Evolutionary conservation across 2,329 filamentous ascomycete species (phyloP).

Genomic region (Bipolaris gigantea): DNA sequence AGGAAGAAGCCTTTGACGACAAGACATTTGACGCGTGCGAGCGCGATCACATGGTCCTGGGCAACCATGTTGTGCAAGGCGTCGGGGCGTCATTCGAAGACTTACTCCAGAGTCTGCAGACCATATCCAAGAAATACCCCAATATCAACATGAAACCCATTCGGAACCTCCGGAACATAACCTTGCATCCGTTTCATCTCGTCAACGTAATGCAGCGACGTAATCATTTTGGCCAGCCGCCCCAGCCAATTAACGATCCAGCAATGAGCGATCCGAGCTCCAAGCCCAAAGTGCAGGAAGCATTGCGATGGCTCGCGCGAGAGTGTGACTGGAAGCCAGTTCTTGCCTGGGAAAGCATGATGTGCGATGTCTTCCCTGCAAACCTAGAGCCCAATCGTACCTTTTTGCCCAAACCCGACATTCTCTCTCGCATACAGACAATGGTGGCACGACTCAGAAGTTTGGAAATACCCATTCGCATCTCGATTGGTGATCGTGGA

Average conservation of each 20-base stretch:
- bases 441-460: slow-evolving; percentile 35
- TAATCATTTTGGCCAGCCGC: slow-evolving; percentile 25
- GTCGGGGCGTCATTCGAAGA: slow-evolving; percentile 39
- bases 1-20: slow-evolving; percentile 42
- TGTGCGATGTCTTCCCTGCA: slow-evolving; percentile 43
- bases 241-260: slow-evolving; percentile 15
- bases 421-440: slow-evolving; percentile 34
- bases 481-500: slow-evolving; percentile 39
- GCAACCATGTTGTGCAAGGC: slow-evolving; percentile 39
- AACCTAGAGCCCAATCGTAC: slow-evolving; percentile 36
- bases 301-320: slow-evolving; percentile 36
- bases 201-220: slow-evolving; percentile 40
- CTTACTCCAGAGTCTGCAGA: slow-evolving; percentile 35
- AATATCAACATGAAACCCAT: slow-evolving; percentile 40
- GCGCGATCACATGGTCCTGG: slow-evolving; percentile 41
- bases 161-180: slow-evolving; percentile 30
- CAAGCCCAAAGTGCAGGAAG: slow-evolving; percentile 36
- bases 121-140: slow-evolving; percentile 36
- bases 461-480: slow-evolving; percentile 38
- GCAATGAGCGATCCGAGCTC: slow-evolving; percentile 31
- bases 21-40: slow-evolving; percentile 38
- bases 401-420: slow-evolving; percentile 37
- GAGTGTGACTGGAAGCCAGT: slow-evolving; percentile 41
- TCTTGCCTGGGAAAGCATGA: slow-evolving; percentile 41
- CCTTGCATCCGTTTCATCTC: slow-evolving; percentile 40